Evolutionary conservation across 2,329 filamentous ascomycete species (phyloP), one percentile per base, ranked within the genome.

Genomic region (Cordyceps javanica): DNA sequence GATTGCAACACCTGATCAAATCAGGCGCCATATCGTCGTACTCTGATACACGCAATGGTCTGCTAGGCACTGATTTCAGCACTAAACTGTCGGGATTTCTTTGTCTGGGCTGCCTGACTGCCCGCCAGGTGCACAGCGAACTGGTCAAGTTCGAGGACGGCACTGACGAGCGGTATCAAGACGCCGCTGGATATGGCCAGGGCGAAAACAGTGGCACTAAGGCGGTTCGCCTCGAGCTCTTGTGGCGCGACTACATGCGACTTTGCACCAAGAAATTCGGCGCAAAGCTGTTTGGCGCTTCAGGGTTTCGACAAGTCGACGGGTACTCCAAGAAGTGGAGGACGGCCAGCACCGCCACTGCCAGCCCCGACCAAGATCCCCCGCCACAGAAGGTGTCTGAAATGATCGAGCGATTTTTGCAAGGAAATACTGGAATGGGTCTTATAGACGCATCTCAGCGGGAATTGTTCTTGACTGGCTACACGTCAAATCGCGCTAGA

Each of bases 201-300:
- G 89, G 89, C 0, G 86, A 91, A 68, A 91, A 87, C 53, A 81
- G 83, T 30, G 88, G 89, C 0, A 91, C 87, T 0, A 80, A 80
- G 34, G 81, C 78, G 0, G 79, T 93, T 1, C 82, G 89, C 0
- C 86, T 89, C 57, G 88, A 93, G 66, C 75, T 94, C 0, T 70
- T 93, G 0, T 91, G 87, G 89, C 76, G 89, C 41, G 90, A 93
- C 65, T 93, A 92, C 65, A 91, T 93, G 86, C 79, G 87, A 1
- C 78, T 93, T 0, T 90, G 87, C 66, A 86, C 83, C 6, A 78
- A 80, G 32, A 92, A 92, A 64, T 91, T 89, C 61, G 81, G 82
- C 0, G 66, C 70, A 16, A 81, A 80, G 23, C 77, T 93, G 4
- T 93, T 90, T 67, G 72, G 75, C 13, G 70, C 86, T 2, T 76